phyloP scores from a whole-genome alignment of 2,329 filamentous ascomycete genomes.

The Amauroascus verrucosus region DNA sequence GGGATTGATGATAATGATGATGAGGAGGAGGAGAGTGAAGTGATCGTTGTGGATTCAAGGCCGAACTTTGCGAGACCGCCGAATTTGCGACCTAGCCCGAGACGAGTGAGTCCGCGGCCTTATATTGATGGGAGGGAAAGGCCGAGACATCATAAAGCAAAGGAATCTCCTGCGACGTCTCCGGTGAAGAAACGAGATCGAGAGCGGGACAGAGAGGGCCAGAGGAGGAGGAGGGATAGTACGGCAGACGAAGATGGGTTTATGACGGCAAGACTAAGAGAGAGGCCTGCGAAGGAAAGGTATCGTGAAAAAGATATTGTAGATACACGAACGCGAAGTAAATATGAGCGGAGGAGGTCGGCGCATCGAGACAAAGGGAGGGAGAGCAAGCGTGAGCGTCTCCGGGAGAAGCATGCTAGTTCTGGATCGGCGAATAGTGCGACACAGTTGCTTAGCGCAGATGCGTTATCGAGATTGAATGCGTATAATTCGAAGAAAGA shows the following conservation, averaged over 20 bases:
- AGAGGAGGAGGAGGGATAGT: slow-evolving; percentile 22
- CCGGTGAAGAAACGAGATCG: slow-evolving; percentile 29
- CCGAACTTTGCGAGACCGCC: slow-evolving; percentile 25
- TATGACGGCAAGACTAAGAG: slow-evolving; percentile 18
- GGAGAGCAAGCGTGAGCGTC: slow-evolving; percentile 13
- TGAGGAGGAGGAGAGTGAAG: slow-evolving; percentile 16
- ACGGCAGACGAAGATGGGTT: slow-evolving; percentile 21
- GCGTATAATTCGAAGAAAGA: slow-evolving; percentile 49
- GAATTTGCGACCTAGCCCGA: slow-evolving; percentile 18
- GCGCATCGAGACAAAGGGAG: background rate
- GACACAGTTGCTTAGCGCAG: slow-evolving; percentile 38
- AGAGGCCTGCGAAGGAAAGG: slow-evolving; percentile 18
- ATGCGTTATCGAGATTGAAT: slow-evolving; percentile 57
- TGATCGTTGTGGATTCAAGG: slow-evolving; percentile 22
- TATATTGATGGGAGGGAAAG: slow-evolving; percentile 6
- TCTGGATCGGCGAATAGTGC: slow-evolving; percentile 36
- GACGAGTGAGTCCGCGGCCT: slow-evolving; percentile 8
- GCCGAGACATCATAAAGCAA: slow-evolving; percentile 22
- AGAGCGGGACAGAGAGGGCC: slow-evolving; percentile 27
- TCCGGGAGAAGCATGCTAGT: slow-evolving; percentile 30
- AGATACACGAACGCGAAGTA: slow-evolving; percentile 6
- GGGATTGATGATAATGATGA: slow-evolving; percentile 15
- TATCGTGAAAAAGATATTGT: slow-evolving; percentile 15
- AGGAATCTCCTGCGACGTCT: slow-evolving; percentile 30
- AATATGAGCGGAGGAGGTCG: slow-evolving; percentile 1